Evolutionary conservation across 2,329 filamentous ascomycete genomes (phyloP).

Genomic region (Albifimbria verrucaria): DNA sequence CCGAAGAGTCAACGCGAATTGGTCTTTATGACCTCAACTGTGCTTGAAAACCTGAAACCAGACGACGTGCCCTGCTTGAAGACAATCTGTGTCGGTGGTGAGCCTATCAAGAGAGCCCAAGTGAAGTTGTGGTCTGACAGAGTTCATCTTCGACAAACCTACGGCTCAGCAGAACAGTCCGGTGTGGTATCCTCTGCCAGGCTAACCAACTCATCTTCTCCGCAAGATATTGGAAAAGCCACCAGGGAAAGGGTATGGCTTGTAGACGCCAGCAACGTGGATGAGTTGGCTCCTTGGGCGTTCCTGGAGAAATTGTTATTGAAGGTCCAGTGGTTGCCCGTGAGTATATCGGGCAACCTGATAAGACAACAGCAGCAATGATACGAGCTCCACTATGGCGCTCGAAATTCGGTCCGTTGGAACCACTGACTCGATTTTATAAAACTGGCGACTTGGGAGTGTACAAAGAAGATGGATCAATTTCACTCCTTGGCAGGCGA

Average conservation of each 20-base stretch:
- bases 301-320: neutral
- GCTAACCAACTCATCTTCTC: neutral
- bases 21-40: neutral
- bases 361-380: constrained; percentile 20
- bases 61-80: neutral
- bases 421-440: constrained; percentile 6
- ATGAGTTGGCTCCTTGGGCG: neutral
- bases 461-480: constrained; percentile 26
- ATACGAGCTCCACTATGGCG: constrained; percentile 22
- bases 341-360: constrained; percentile 4
- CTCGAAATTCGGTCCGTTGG: constrained; percentile 15
- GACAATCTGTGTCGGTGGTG: neutral
- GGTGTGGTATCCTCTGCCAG: neutral
- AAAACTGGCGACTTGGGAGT: constrained; percentile 10
- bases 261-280: neutral
- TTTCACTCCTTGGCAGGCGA: constrained; percentile 42
- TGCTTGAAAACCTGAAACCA: neutral
- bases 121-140: neutral
- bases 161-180: neutral
- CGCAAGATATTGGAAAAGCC: neutral
- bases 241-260: neutral
- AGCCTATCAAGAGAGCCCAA: neutral
- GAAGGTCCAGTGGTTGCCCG: neutral
- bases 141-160: neutral
- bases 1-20: neutral